A percentile compares a stretch with the other conserved stretches of the same genome.
Evolutionary conservation across 1,139 yeast species (phyloP).

Genomic region (Zygosaccharomyces pseudobailii): DNA sequence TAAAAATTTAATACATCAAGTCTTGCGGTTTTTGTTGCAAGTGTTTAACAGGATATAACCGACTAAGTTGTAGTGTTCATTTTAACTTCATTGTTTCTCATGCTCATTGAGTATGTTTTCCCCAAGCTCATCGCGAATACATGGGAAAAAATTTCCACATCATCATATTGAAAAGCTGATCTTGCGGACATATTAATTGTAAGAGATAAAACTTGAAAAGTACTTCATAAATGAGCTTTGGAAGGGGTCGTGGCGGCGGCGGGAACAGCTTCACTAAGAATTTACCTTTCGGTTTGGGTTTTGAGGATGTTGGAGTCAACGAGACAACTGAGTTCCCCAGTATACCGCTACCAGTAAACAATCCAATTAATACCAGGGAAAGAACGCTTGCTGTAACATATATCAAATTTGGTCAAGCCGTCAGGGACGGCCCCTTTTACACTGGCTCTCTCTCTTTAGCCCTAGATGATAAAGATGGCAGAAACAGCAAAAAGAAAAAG

Average conservation of each 20-base stretch:
- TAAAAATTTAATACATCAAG: neutral
- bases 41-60: no score
- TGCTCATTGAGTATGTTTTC: neutral
- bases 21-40: neutral
- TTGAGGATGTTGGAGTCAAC: conserved; percentile 45
- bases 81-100: neutral
- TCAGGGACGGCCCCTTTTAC: conserved; percentile 73
- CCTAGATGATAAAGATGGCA: conserved; percentile 24
- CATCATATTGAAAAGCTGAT: neutral
- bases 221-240: conserved; percentile 38
- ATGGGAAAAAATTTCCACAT: conserved; percentile 5
- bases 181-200: no score
- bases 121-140: conserved; percentile 3
- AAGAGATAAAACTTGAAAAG: neutral
- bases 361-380: conserved; percentile 53
- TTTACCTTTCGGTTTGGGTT: conserved; percentile 68
- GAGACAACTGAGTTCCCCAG: conserved; percentile 29
- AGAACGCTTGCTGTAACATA: conserved; percentile 60
- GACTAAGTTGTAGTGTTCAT: neutral
- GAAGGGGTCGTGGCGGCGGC: conserved; percentile 33
- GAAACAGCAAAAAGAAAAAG: conserved; percentile 7
- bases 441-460: conserved; percentile 49
- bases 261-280: conserved; percentile 33
- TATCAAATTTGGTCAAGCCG: conserved; percentile 50
- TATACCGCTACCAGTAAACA: conserved; percentile 63